Conservation (phyloP, 345 rosid genomes). For the Aegle marmelos region DNA sequence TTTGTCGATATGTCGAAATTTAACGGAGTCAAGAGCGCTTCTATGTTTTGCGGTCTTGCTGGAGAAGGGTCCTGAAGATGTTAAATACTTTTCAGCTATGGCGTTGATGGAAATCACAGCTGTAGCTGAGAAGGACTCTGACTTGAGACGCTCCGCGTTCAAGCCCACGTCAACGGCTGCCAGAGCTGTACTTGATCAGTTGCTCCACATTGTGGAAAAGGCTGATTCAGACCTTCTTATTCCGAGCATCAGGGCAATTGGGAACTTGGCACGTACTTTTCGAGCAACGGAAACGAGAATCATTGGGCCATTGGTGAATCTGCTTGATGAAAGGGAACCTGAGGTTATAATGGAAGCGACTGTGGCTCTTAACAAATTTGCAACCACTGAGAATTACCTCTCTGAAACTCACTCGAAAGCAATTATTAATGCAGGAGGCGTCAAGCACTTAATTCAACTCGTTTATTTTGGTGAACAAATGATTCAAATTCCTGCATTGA, state of each 20-base stretch:
- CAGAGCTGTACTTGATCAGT: conserved; percentile 64
- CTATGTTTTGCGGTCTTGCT: conserved; percentile 61
- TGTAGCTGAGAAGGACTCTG: conserved; percentile 58
- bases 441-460: conserved; percentile 56
- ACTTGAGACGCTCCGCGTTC: conserved; percentile 60
- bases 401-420: conserved; percentile 54
- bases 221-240: conserved; percentile 49
- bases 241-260: conserved; percentile 58
- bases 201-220: conserved; percentile 45
- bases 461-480: conserved; percentile 64
- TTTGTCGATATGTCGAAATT: conserved; percentile 46
- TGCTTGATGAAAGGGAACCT: conserved; percentile 62
- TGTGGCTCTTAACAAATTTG: conserved; percentile 58
- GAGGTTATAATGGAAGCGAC: conserved; percentile 58
- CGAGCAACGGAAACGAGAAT: conserved; percentile 67
- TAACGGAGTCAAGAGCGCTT: conserved; percentile 73
- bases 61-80: conserved; percentile 64
- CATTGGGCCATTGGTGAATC: conserved; percentile 59
- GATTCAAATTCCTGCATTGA: conserved; percentile 58
- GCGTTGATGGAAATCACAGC: conserved; percentile 78
- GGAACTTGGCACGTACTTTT: conserved; percentile 77
- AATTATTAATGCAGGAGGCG: conserved; percentile 55
- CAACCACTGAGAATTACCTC: conserved; percentile 55
- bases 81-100: conserved; percentile 55
- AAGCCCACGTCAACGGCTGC: conserved; percentile 77